Percentiles rank a stretch among this genome's conserved stretches.
phyloP scores from a whole-genome alignment of 2,329 filamentous ascomycete species.

The Elsinoe ampelina region DNA sequence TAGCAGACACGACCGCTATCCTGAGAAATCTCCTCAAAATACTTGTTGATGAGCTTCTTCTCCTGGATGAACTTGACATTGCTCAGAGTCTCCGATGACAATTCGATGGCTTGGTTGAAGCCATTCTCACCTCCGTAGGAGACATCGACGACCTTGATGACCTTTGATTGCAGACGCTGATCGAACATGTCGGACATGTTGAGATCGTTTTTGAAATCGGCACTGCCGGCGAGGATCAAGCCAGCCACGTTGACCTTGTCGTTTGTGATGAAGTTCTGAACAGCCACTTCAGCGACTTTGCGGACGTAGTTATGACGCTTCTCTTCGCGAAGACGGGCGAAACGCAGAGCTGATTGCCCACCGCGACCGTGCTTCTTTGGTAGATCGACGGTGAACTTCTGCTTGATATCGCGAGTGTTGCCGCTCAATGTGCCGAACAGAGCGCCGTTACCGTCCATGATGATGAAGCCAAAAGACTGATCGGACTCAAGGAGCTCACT shows the following conservation, averaged over 20 bases:
- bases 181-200: constrained; percentile 98
- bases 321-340: constrained; percentile 97
- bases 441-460: constrained; percentile 99
- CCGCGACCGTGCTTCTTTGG: constrained; percentile 99
- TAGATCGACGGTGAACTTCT: constrained; percentile 97
- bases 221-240: constrained; percentile 88
- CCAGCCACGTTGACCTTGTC: constrained; percentile 98
- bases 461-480: constrained; percentile 98
- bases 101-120: constrained; percentile 98
- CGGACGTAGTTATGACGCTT: constrained; percentile 99
- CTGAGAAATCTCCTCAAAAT: constrained; percentile 98
- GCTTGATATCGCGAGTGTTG: constrained; percentile 91
- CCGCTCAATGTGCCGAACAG: constrained; percentile 94
- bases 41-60: constrained; percentile 98
- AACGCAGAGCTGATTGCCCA: constrained; percentile 99
- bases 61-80: constrained; percentile 99
- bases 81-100: constrained; percentile 87
- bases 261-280: constrained; percentile 97
- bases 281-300: constrained; percentile 94
- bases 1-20: constrained; percentile 97
- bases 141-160: constrained; percentile 98
- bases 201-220: constrained; percentile 98
- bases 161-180: constrained; percentile 79
- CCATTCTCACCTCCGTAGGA: constrained; percentile 99
- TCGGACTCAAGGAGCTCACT: constrained; percentile 96